These are phyloP conservation scores for Dioscorea alata DNA, from an alignment of 106 monocot species.

Conservation along the genomic window DNA sequence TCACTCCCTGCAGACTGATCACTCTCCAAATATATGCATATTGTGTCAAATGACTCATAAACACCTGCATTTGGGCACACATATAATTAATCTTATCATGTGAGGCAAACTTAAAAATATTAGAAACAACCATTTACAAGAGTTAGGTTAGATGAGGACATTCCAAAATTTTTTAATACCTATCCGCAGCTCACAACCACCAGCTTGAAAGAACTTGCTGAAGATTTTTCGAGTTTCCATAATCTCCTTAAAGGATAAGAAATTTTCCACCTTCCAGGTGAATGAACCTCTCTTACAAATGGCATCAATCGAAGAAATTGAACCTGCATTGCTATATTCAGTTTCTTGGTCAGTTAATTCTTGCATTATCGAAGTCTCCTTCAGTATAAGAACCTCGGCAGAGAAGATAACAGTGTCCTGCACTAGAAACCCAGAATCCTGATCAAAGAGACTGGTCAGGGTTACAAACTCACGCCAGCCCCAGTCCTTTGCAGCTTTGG, in stretches of 20 bases:
- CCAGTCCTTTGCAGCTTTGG: slow-evolving; percentile 98
- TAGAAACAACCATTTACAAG: no score
- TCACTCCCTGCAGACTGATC: slow-evolving; percentile 85
- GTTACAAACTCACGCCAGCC: slow-evolving; percentile 99
- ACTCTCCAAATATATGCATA: slow-evolving; percentile 99
- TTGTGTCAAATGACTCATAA: slow-evolving; percentile 97
- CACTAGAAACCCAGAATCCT: slow-evolving; percentile 87
- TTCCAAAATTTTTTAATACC: slow-evolving; percentile 24
- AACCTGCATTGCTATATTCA: slow-evolving; percentile 15
- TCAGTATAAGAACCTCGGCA: slow-evolving; percentile 91
- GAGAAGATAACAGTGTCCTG: slow-evolving; percentile 89
- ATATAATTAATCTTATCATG: no score
- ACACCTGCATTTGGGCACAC: slow-evolving; percentile 54
- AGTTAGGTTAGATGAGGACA: not conserved
- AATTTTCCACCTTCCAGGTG: slow-evolving; percentile 94
- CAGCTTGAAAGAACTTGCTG: slow-evolving; percentile 93
- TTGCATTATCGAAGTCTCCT: slow-evolving; percentile 78
- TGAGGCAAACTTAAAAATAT: no score
- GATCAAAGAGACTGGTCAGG: slow-evolving; percentile 91
- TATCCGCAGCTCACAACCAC: slow-evolving; percentile 92
- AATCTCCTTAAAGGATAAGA: slow-evolving; percentile 95
- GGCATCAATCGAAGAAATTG: slow-evolving; percentile 45
- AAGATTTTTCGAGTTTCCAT: slow-evolving; percentile 98
- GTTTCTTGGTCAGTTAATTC: slow-evolving; percentile 42
- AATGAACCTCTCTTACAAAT: slow-evolving; percentile 58